A percentile compares a stretch with the other conserved stretches of the same genome.
phyloP scores from a whole-genome alignment of 2,329 filamentous ascomycete species.

The Fusarium sp. region DNA sequence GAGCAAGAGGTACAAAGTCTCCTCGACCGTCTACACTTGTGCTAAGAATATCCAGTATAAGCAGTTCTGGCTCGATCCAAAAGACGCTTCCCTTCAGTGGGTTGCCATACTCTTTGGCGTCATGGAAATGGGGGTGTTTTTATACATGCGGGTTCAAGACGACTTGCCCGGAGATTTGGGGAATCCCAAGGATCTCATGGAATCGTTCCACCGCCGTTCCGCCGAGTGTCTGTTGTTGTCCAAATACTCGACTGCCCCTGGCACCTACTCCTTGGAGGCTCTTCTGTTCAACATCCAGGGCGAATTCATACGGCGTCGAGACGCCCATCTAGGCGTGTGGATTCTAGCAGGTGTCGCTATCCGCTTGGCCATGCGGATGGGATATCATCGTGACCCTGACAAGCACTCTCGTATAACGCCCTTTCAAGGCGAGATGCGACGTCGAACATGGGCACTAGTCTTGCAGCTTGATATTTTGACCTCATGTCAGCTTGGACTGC shows the following conservation, averaged over 20 bases:
- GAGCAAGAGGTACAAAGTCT: conserved; percentile 15
- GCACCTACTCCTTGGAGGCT: conserved; percentile 6
- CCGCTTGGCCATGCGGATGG: conserved; percentile 36
- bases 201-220: conserved; percentile 25
- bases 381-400: conserved; percentile 34
- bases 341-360: conserved; percentile 21
- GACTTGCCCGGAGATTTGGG: conserved; percentile 21
- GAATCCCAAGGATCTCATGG: conserved; percentile 7
- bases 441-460: conserved; percentile 27
- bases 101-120: conserved; percentile 29
- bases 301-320: conserved; percentile 26
- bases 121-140: conserved; percentile 25
- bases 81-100: conserved; percentile 17
- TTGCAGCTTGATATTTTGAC: conserved; percentile 29
- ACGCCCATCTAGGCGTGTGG: conserved; percentile 33
- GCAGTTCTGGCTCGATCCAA: conserved; percentile 26
- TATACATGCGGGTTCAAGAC: conserved; percentile 26
- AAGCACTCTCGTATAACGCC: conserved; percentile 17
- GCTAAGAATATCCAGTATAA: conserved; percentile 5
- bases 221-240: conserved; percentile 31
- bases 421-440: conserved; percentile 35
- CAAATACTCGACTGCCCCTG: conserved; percentile 26
- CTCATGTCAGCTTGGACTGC: conserved; percentile 27
- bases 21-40: rapidly evolving
- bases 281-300: conserved; percentile 28